phyloP scores from a whole-genome alignment of 225 moss, liverwort and hornwort species.

The Asterella californica region DNA sequence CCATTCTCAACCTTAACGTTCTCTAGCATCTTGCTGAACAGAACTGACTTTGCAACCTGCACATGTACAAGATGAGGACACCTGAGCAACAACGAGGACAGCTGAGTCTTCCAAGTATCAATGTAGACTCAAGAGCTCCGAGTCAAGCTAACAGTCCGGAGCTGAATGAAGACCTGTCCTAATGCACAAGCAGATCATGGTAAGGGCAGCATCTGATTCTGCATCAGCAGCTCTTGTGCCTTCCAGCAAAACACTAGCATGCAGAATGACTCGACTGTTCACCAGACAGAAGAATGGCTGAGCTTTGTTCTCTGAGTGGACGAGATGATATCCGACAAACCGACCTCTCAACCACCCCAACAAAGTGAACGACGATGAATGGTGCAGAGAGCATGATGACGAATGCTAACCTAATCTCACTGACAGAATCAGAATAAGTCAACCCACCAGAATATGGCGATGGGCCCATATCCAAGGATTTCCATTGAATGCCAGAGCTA shows the following conservation, averaged over 20 bases:
- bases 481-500: background rate
- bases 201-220: background rate
- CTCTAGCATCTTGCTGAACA: background rate
- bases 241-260: background rate
- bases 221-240: background rate
- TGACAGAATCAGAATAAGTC: background rate
- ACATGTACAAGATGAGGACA: background rate
- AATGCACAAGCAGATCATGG: background rate
- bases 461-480: conserved; percentile 19
- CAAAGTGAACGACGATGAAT: background rate
- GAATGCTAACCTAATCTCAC: background rate
- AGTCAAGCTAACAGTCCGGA: background rate
- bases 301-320: background rate
- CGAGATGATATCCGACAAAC: too few species aligned
- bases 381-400: background rate
- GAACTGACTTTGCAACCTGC: conserved; percentile 3
- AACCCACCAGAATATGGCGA: background rate
- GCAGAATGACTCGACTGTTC: background rate
- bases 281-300: background rate
- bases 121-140: too few species aligned
- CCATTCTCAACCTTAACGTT: conserved; percentile 3
- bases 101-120: too few species aligned
- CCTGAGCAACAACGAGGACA: background rate
- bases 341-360: background rate
- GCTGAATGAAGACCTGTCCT: background rate